Evolutionary conservation across 768 basidiomycete genomes (phyloP), one percentile per base, ranked within the genome.

Genomic region (Plicaturopsis crispa): DNA sequence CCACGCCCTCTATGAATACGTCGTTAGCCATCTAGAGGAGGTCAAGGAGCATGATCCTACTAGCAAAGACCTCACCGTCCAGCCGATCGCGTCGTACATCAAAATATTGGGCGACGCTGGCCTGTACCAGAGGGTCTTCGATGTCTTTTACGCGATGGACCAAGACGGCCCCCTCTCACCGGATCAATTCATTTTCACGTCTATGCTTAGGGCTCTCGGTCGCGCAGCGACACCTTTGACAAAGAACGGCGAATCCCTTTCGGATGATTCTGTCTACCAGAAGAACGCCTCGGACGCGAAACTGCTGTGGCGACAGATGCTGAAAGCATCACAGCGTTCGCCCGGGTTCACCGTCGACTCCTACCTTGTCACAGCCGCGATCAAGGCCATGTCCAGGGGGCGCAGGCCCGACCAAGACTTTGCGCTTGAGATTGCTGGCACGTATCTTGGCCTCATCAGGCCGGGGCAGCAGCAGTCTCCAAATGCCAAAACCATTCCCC

Each of bases 141-240:
- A 88, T 43, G 74, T 89, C 35, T 89, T 78, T 59, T 74, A 84
- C 45, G 66, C 67, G 11, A 57, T 90, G 54, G 77, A 80, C 39
- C 50, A 67, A n/a, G 67, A 74, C 3, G 84, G 84, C 6, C 73
- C 71, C 3, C 51, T 78, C n/a, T 65, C 75, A 0, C 75, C 86
- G 4, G 65, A 80, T 46, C 65, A 67, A 36, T 66, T 69, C 45
- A 62, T 84, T 17, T 88, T 73, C 55, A 74, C 80, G 6, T 71
- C 73, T 34, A 73, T 90, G 62, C 72, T 91, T 49, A 65, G 67
- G 31, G 73, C 74, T 55, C 49, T 68, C 38, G 44, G 39, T 22
- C 39, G 45, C 32, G 50, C 43, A 41, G 42, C 47, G 35, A 35
- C 36, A 30, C 19, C 7, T 13, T 26, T 33, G 10, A 22, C 42